Evolutionary conservation across 2,329 filamentous ascomycete species (phyloP), one percentile per base, ranked within the genome.

Genomic region (Cercospora janseana): DNA sequence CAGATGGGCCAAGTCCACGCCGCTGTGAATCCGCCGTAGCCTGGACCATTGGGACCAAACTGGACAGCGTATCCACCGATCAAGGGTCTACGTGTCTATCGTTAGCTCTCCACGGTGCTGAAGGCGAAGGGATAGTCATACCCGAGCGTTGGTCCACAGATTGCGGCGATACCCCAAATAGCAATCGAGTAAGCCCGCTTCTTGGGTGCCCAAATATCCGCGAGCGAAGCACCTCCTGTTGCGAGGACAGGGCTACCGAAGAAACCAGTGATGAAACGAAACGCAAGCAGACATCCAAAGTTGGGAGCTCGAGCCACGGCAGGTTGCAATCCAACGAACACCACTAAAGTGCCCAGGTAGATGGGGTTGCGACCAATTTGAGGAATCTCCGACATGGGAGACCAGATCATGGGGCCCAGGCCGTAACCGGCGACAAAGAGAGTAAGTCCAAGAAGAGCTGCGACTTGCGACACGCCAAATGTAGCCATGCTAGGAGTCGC

Each of bases 251-350:
- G 73, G 0, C 66, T 69, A 1, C 76, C 75, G 55, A 78, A 70
- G 57, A 79, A 76, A 0, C 77, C 77, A 0, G 73, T 74, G 0
- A 80, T 53, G 58, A 79, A 79, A 5, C 78, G 72, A 31, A 80
- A 73, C 2, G 70, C 74, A 0, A 81, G 64, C 0, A 82, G 64
- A 66, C 77, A 77, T 4, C 72, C 74, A 38, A 80, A 73, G 54
- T 79, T 79, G 28, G 66, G 67, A 0, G 75, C 72, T n/a, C 75
- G 67, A 2, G 73, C 69, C 3, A 73, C 72, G 1, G 70, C 72
- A 6, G 79, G 67, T 34, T 77, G 70, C 41, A 81, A 66, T 27
- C 76, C 69, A 27, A 76, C 70, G 60, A 79, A 80, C 4, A 76
- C 57, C 2, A 70, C 59, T 4, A 79, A 66, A 0, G 76, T 79